A percentile compares a stretch with the other conserved stretches of the same genome.
Evolutionary conservation across 1,139 yeast species (phyloP).

Genomic region (Barnettozyma hawaiiensis): DNA sequence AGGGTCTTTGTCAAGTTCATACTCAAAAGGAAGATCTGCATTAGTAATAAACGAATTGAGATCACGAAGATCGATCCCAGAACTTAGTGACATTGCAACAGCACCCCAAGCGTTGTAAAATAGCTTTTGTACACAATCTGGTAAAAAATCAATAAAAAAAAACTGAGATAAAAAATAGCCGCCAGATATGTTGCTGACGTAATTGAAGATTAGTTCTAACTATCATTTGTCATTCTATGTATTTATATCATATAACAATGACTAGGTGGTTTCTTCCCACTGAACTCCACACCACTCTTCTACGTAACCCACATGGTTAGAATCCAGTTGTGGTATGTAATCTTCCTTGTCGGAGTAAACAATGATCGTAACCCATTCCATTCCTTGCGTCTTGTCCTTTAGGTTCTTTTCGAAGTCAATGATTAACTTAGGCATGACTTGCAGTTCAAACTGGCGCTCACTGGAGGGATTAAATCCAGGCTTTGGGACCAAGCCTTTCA

Average conservation of each 20-base stretch:
- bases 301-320: slow-evolving; percentile 68
- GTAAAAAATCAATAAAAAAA: no score
- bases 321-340: slow-evolving; percentile 52
- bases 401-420: slow-evolving; percentile 61
- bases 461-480: slow-evolving; percentile 62
- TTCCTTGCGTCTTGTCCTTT: slow-evolving; percentile 56
- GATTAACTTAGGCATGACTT: slow-evolving; percentile 90
- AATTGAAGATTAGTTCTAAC: no score
- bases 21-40: slow-evolving; percentile 42
- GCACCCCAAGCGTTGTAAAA: neutral
- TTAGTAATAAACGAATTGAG: slow-evolving; percentile 20
- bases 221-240: no score
- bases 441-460: slow-evolving; percentile 69
- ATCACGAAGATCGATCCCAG: neutral
- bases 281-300: slow-evolving; percentile 95
- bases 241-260: no score
- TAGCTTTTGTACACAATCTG: no score
- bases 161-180: neutral
- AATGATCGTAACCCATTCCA: slow-evolving; percentile 96
- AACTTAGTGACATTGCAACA: neutral
- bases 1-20: slow-evolving; percentile 41
- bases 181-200: no score
- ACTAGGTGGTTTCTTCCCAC: slow-evolving; percentile 60
- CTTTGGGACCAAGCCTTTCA: slow-evolving; percentile 36
- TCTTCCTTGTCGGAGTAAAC: slow-evolving; percentile 80